phyloP scores from a whole-genome alignment of 192 early-diverging fungal species.

The Lobosporangium transversale region DNA sequence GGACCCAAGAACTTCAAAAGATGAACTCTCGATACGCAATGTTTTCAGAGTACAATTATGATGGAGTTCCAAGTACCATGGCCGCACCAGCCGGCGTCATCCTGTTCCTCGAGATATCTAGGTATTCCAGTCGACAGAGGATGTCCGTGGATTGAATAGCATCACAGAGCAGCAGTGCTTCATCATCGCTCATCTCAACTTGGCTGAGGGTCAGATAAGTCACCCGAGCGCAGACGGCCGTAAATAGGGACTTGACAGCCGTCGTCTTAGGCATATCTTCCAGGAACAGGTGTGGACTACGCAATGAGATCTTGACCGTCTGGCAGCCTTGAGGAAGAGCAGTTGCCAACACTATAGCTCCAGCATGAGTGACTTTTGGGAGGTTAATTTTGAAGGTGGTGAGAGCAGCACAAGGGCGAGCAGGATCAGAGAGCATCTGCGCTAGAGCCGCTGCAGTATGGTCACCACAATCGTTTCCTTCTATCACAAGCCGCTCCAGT shows the following conservation, averaged over 20 bases:
- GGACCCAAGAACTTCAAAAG: constrained; percentile 21
- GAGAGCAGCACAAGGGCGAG: neutral
- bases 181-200: constrained; percentile 19
- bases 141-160: constrained; percentile 1
- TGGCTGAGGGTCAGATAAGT: constrained; percentile 15
- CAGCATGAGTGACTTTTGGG: constrained; percentile 13
- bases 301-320: constrained; percentile 22
- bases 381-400: constrained; percentile 19
- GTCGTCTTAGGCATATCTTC: neutral
- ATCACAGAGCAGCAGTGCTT: constrained; percentile 10
- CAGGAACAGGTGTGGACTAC: constrained; percentile 15
- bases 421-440: constrained; percentile 2
- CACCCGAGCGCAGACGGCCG: constrained; percentile 9
- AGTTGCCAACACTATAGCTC: constrained; percentile 3
- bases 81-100: constrained; percentile 23
- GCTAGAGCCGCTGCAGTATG: constrained; percentile 22
- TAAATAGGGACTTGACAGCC: constrained; percentile 6
- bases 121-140: constrained; percentile 8
- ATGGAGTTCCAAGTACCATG: constrained; percentile 12
- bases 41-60: constrained; percentile 1
- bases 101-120: constrained; percentile 34
- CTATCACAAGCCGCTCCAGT: constrained; percentile 18
- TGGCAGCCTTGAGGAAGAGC: constrained; percentile 6
- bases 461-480: constrained; percentile 31
- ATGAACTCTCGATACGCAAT: constrained; percentile 25